Evolutionary conservation across 805 yeast genomes (phyloP).

Genomic region (Candida ficus): DNA sequence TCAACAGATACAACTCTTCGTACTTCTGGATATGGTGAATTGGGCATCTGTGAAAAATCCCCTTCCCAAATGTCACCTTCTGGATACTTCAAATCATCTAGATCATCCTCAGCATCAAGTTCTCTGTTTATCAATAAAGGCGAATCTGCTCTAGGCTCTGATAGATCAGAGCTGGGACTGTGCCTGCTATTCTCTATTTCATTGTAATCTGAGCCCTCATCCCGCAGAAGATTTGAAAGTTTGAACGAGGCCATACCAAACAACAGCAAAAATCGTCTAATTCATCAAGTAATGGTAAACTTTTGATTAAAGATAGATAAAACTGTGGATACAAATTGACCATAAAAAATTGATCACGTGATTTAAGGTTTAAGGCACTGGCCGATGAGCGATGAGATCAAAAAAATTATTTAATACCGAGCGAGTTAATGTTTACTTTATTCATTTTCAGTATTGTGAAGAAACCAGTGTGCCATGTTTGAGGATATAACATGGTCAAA

Average conservation of each 20-base stretch:
- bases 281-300: no score
- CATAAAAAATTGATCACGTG: no score
- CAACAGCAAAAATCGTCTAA: background rate
- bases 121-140: constrained; percentile 3
- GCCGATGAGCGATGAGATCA: no score
- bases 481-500: no score
- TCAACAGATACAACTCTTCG: constrained; percentile 50
- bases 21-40: constrained; percentile 62
- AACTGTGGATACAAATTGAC: no score
- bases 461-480: no score
- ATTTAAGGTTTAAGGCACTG: no score
- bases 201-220: background rate
- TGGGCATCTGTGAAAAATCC: constrained; percentile 26
- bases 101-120: constrained; percentile 4
- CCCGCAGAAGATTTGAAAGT: background rate
- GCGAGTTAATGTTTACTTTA: no score
- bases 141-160: constrained; percentile 3
- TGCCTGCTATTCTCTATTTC: background rate
- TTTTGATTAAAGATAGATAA: no score
- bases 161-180: background rate
- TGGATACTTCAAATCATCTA: constrained; percentile 7
- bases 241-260: background rate
- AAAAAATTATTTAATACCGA: no score
- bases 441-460: no score
- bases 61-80: constrained; percentile 11